Conservation (phyloP, 495 filamentous ascomycete genomes). For the Penicillium mononematosum region DNA sequence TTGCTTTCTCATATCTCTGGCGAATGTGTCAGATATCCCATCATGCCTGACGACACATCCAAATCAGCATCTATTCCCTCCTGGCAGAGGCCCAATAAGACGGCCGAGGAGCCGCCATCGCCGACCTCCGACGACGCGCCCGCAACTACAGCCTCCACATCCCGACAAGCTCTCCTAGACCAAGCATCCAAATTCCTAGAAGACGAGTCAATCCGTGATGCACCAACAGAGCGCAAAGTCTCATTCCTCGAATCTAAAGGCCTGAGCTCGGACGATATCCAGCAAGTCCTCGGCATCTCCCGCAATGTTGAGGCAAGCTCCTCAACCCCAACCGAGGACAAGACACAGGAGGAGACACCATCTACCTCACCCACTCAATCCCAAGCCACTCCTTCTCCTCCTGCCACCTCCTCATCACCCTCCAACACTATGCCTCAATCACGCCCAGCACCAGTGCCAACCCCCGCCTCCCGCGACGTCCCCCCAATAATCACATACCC, state of each 20-base stretch:
- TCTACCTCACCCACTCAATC: constrained; percentile 19
- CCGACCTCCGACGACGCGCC: constrained; percentile 37
- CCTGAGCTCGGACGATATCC: constrained; percentile 63
- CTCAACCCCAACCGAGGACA: constrained; percentile 22
- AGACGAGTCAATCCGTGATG: constrained; percentile 69
- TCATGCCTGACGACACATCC: constrained; percentile 41
- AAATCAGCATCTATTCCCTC: constrained; percentile 44
- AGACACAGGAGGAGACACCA: constrained; percentile 15
- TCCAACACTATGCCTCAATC: constrained; percentile 21
- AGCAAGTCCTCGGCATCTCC: constrained; percentile 58
- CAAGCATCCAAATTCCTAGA: constrained; percentile 78
- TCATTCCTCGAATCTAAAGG: constrained; percentile 81
- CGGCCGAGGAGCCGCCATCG: constrained; percentile 28
- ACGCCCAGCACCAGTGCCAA: constrained; percentile 16
- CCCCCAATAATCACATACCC: constrained; percentile 97
- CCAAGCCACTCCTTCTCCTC: constrained; percentile 19
- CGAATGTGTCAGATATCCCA: neutral
- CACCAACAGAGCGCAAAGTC: constrained; percentile 68
- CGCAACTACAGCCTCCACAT: constrained; percentile 19
- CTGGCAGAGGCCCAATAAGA: constrained; percentile 43
- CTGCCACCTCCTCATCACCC: constrained; percentile 12
- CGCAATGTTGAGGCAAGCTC: constrained; percentile 37
- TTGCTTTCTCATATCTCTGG: neutral
- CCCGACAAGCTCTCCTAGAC: constrained; percentile 55
- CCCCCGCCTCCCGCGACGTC: constrained; percentile 46